Evolutionary conservation across 352 stramenopile species (phyloP), one percentile per base, ranked within the genome.

Genomic region (Chrysophaeum taylorii): DNA sequence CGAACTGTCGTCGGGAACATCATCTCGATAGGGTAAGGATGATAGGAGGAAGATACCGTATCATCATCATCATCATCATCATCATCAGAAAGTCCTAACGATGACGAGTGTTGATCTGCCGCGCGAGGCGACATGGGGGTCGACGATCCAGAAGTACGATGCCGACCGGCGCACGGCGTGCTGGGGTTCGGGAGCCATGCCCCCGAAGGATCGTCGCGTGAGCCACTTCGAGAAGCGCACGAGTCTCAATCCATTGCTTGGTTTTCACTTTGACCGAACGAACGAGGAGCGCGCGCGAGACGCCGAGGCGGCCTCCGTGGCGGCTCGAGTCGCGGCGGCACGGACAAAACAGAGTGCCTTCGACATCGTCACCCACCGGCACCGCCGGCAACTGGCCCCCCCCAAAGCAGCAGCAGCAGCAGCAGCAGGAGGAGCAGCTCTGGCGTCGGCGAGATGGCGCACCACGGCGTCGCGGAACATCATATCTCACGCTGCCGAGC

Each of bases 91-190:
- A 1, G 25, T 37, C 25, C 23, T 62, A 31, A 37, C 5, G 25
- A 66, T 36, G 57, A 31, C 57, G 33, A 66, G 33, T 16, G 57
- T 36, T 2, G n/a, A n/a, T n/a, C 36, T 66, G 36, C 57, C 57
- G 31, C 9, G 33, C 33, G 57, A 66, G 57, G 1, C 57, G 5
- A 27, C 57, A 5, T 66, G 57, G 57, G 57, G 57, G 14, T 31
- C 2, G 12, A 33, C 57, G 33, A 9, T 66, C 16, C 27, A 31
- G 33, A 25, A 1, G 12, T 45, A 45, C 35, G 31, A 66, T 2
- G 5, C 1, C 1, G 57, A 66, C 2, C 57, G 57, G 57, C 1
- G 12, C 18, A 1, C 18, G 31, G 12, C 57, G 35, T 2, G 33
- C 33, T 66, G 57, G 57, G 57, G 9, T 27, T 18, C 5, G 7